Conservation (phyloP, 2,329 filamentous ascomycete species). For the Elsinoe ampelina region DNA sequence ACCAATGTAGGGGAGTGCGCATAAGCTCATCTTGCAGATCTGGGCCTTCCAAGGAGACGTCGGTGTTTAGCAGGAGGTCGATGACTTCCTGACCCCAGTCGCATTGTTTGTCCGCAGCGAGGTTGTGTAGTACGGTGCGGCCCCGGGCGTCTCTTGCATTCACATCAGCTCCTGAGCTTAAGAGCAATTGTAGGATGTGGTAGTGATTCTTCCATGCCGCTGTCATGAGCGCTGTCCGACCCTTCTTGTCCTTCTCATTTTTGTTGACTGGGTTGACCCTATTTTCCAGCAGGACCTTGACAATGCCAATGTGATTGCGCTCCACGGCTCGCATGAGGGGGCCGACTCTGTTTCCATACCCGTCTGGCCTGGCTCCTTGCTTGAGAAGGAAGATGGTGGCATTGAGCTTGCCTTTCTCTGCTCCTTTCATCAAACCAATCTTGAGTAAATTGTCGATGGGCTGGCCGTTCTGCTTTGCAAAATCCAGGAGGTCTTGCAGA, state of each 20-base stretch:
- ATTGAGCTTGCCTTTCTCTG: slow-evolving; percentile 28
- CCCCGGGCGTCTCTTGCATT: slow-evolving; percentile 19
- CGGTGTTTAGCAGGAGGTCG: slow-evolving; percentile 19
- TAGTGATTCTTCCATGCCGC: slow-evolving; percentile 36
- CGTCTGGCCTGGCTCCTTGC: slow-evolving; percentile 31
- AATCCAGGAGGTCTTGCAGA: slow-evolving; percentile 26
- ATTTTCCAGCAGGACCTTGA: slow-evolving; percentile 30
- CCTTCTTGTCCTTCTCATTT: slow-evolving; percentile 35
- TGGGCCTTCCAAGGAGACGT: slow-evolving; percentile 16
- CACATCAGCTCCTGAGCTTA: slow-evolving; percentile 22
- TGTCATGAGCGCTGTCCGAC: slow-evolving; percentile 35
- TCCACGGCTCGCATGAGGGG: slow-evolving; percentile 33
- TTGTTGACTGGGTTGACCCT: slow-evolving; percentile 13
- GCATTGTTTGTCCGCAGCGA: slow-evolving; percentile 32
- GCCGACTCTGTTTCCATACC: slow-evolving; percentile 23
- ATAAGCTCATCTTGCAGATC: slow-evolving; percentile 19
- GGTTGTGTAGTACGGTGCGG: slow-evolving; percentile 31
- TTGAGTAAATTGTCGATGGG: slow-evolving; percentile 31
- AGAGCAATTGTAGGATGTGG: slow-evolving; percentile 31
- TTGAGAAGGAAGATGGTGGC: slow-evolving; percentile 28
- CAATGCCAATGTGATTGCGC: slow-evolving; percentile 34
- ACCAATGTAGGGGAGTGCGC: slow-evolving; percentile 22
- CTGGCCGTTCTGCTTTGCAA: slow-evolving; percentile 29
- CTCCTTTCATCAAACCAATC: slow-evolving; percentile 33
- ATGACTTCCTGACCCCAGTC: slow-evolving; percentile 18